Base-by-base conservation (phyloP, 176 grass and related monocot species). In the Zoysia japonica region DNA sequence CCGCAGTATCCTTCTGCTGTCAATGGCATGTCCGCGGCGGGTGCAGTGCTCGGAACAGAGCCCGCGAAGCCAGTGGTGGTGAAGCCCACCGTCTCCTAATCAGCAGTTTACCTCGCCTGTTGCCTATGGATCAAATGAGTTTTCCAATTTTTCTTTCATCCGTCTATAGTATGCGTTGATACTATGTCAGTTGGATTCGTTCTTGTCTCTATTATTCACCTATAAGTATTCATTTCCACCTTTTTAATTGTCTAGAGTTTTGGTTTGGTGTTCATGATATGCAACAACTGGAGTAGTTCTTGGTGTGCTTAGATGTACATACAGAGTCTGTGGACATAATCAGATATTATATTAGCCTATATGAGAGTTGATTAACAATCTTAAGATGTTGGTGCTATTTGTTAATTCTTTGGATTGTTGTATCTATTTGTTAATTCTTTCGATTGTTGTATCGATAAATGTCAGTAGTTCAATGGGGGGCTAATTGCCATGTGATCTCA, bases 71-170 rank as follows among this genome's bases (percentile, higher is more conserved):
- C 88, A 41, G 90, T 89, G 80, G 72, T 75, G 2, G 82, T 85
- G 81, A 93, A 92, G 82, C 90, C 92, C 11, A 89, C 96, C 28
- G 88, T 89, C 47, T 92, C 91, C 55, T 97, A 84, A 93, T 53
- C 66, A 54, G 45, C 37, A 47, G 12, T 67, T 39, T 12, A 28
- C 65, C 44, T 61, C 49, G 19, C 68, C 40, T 39, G 8, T 57
- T 17, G 7, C 76, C 69, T 6, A 39, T 84, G 84, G 52, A 77
- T 85, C 86, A 82, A 75, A 86, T 85, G 65, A 87, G 86, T 86
- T 44, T 71, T 53, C 55, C 80, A 48, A 16, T 81, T 79, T 67
- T 85, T 85, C 76, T 78, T 91, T 87, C 70, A 35, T 80, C 37
- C 81, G 67, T 82, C 35, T 28, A 28, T 28, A 70, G 85, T 78